A percentile compares a stretch with the other conserved stretches of the same genome.
Evolutionary conservation across 2,329 filamentous ascomycete genomes (phyloP).

Genomic region (Curvularia verruculosa): DNA sequence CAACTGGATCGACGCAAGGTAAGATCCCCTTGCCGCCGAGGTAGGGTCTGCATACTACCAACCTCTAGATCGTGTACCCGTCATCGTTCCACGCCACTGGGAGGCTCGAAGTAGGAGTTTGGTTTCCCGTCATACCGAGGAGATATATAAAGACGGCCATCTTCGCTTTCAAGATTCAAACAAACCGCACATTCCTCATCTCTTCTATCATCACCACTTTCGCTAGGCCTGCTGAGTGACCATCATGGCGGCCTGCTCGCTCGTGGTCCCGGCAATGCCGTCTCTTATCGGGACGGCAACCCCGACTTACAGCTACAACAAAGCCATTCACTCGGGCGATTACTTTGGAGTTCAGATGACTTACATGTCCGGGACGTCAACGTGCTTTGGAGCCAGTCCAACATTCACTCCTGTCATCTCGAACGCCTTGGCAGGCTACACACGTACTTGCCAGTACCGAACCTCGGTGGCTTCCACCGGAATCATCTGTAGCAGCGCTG

Average conservation of each 20-base stretch:
- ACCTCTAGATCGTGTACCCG: background rate
- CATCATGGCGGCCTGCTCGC: slow-evolving; percentile 21
- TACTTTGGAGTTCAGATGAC: slow-evolving; percentile 20
- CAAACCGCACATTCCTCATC: background rate
- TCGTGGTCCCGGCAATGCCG: slow-evolving; percentile 15
- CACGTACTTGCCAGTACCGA: slow-evolving; percentile 11
- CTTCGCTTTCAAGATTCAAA: background rate
- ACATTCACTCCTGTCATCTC: slow-evolving; percentile 20
- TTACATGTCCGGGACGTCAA: slow-evolving; percentile 19
- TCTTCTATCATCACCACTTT: background rate
- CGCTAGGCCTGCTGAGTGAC: background rate
- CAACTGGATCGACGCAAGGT: background rate
- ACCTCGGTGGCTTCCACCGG: slow-evolving; percentile 8
- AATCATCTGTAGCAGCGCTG: slow-evolving; percentile 7
- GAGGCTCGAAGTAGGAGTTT: background rate
- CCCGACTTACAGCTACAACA: slow-evolving; percentile 21
- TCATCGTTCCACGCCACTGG: background rate
- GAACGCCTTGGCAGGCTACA: slow-evolving; percentile 10
- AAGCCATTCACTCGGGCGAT: slow-evolving; percentile 4
- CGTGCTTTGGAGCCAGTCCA: slow-evolving; percentile 17
- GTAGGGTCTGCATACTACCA: background rate
- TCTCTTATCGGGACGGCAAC: slow-evolving; percentile 10
- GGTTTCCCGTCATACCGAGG: background rate
- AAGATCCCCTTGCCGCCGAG: background rate
- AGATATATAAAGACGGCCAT: slow-evolving; percentile 4